Percentiles rank a stretch among this genome's conserved stretches.
Evolutionary conservation across 139 green algal genomes (phyloP).

Genomic region (Haematococcus lacustris): DNA sequence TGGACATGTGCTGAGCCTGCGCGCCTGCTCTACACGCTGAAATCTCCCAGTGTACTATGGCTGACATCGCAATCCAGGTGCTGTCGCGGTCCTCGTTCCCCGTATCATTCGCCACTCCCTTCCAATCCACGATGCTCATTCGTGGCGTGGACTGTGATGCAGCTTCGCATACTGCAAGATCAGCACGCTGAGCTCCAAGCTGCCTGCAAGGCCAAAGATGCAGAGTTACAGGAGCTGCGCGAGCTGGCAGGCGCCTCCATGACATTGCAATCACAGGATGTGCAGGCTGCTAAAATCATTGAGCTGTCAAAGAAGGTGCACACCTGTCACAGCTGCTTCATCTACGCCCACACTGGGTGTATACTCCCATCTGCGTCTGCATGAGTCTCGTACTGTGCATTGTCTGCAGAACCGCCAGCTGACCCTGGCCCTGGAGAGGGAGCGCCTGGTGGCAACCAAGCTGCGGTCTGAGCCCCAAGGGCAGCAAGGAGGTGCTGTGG

Average conservation of each 20-base stretch:
- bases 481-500: background rate
- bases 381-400: background rate
- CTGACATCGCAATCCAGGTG: too few species aligned
- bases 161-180: background rate
- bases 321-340: background rate
- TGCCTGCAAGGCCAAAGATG: background rate
- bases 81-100: too few species aligned
- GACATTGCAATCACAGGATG: slow-evolving; percentile 33
- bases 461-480: slow-evolving; percentile 18
- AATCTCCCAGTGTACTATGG: too few species aligned
- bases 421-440: slow-evolving; percentile 38
- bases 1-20: too few species aligned
- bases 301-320: slow-evolving; percentile 51
- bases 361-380: background rate
- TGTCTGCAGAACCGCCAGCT: slow-evolving; percentile 30
- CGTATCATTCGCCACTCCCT: too few species aligned
- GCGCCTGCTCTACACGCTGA: too few species aligned
- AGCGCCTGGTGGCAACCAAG: slow-evolving; percentile 23
- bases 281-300: slow-evolving; percentile 47
- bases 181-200: slow-evolving; percentile 7
- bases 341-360: background rate
- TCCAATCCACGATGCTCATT: background rate
- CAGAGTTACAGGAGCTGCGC: slow-evolving; percentile 20
- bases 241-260: slow-evolving; percentile 28
- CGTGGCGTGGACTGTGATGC: background rate